Evolutionary conservation across 2,329 filamentous ascomycete genomes (phyloP), one percentile per base, ranked within the genome.

Genomic region (Ceratocystis alfenasii): DNA sequence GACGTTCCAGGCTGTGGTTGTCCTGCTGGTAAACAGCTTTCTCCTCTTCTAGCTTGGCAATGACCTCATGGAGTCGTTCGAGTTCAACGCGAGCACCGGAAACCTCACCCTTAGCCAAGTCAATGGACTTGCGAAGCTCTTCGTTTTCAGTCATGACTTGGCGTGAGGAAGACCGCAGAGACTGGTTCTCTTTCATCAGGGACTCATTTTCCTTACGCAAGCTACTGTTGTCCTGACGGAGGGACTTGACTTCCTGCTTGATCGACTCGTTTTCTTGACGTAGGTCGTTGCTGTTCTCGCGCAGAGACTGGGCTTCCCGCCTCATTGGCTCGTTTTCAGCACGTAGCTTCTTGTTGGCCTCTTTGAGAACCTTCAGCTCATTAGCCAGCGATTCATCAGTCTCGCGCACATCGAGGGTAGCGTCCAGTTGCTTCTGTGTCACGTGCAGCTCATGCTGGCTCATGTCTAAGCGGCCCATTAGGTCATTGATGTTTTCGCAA

Each of bases 401-500:
- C 3, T 73, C 72, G 22, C 74, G 75, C 36, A 76, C 69, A 65
- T 78, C 74, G 28, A 76, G 74, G 1, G 76, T 75, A 4, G 74
- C 74, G 66, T 77, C 76, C 1, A 78, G 72, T 69, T 76, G 75
- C 62, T 73, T 75, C 41, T 78, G 77, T 0, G 76, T 76, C 17
- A 74, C 75, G 60, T 77, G 75, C 7, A 80, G 69, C 65, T 78
- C 76, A 68, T 75, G 77, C 65, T 78, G 75, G 65, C 74, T 76
- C 25, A 72, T 70, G 63, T 74, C 76, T 17, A 79, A 70, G 69
- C 77, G 78, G 22, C 75, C 73, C 45, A 77, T 78, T 30, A 79
- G 75, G 67, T 79, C 78, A 69, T 78, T 82, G 69, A 83, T 81
- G 44, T 81, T 83, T 60, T 80, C 78, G 50, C 82, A 85, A 3